These are phyloP conservation scores for Clonostachys chloroleuca DNA, from an alignment of 2,329 filamentous ascomycete species.

Conservation along the genomic window DNA sequence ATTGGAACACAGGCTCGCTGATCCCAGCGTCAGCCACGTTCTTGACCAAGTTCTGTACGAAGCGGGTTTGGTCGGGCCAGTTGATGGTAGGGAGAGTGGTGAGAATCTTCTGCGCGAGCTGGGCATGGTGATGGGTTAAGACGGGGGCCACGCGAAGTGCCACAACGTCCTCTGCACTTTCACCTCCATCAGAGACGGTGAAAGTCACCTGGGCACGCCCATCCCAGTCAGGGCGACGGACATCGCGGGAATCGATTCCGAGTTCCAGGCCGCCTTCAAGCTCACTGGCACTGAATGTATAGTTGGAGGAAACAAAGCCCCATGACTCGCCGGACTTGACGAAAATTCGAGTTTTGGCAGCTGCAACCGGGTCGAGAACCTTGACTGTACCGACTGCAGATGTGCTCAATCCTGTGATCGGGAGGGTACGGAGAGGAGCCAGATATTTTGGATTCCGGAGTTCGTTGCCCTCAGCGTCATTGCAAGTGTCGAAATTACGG, in stretches of 20 bases:
- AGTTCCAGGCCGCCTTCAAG: slow-evolving; percentile 22
- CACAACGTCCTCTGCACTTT: slow-evolving; percentile 15
- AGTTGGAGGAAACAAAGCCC: slow-evolving; percentile 14
- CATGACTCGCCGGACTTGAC: slow-evolving; percentile 11
- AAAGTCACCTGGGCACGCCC: slow-evolving; percentile 18
- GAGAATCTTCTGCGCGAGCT: slow-evolving; percentile 18
- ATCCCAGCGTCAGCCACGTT: slow-evolving; percentile 7
- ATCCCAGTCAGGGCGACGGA: slow-evolving; percentile 16
- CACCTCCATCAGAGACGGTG: slow-evolving; percentile 13
- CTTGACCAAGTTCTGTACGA: slow-evolving; percentile 10
- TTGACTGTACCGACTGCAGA: slow-evolving; percentile 9
- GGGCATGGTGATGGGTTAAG: slow-evolving; percentile 27
- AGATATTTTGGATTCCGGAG: slow-evolving; percentile 19
- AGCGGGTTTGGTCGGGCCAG: slow-evolving; percentile 5
- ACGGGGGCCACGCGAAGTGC: slow-evolving; percentile 27
- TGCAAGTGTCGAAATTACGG: slow-evolving; percentile 19
- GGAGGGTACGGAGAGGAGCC: slow-evolving; percentile 23
- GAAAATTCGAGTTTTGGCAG: slow-evolving; percentile 19
- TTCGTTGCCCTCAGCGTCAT: slow-evolving; percentile 26
- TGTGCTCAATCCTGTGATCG: slow-evolving; percentile 9
- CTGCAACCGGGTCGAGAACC: slow-evolving; percentile 2
- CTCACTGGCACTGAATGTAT: slow-evolving; percentile 17
- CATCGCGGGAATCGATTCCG: slow-evolving; percentile 26
- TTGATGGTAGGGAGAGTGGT: slow-evolving; percentile 6
- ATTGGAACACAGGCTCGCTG: slow-evolving; percentile 8